A percentile compares a stretch with the other conserved stretches of the same genome.
Conservation (phyloP, 2,329 filamentous ascomycete genomes). For the Xylaria polymorpha region DNA sequence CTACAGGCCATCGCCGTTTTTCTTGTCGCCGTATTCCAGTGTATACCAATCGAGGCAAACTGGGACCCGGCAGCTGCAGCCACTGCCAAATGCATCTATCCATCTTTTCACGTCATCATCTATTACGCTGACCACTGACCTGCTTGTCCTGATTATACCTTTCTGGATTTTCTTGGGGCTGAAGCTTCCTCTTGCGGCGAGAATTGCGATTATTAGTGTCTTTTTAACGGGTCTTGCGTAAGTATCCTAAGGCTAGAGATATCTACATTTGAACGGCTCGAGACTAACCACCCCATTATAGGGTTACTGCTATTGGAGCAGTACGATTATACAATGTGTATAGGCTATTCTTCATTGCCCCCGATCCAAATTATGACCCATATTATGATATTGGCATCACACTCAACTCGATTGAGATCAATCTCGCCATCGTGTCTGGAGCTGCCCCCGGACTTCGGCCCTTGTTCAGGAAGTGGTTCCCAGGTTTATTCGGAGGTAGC, state of each 20-base stretch:
- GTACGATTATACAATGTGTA: constrained; percentile 45
- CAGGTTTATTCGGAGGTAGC: constrained; percentile 35
- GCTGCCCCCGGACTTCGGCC: constrained; percentile 55
- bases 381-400: constrained; percentile 49
- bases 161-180: constrained; percentile 56
- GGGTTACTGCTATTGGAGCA: constrained; percentile 51
- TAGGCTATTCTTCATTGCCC: constrained; percentile 20
- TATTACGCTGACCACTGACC: constrained; percentile 56
- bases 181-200: constrained; percentile 53
- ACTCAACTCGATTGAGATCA: constrained; percentile 54
- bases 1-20: constrained; percentile 53
- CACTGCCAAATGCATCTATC: constrained; percentile 48
- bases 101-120: constrained; percentile 51
- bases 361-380: constrained; percentile 42
- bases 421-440: constrained; percentile 56
- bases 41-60: constrained; percentile 50
- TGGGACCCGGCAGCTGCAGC: constrained; percentile 47
- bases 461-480: constrained; percentile 52
- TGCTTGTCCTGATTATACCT: constrained; percentile 54
- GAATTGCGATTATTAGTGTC: constrained; percentile 54
- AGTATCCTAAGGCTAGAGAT: constrained; percentile 43
- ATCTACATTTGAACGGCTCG: background rate
- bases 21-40: constrained; percentile 55
- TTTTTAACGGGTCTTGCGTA: constrained; percentile 52
- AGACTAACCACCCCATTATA: constrained; percentile 29